Evolutionary conservation across 192 early-diverging fungal species (phyloP), one percentile per base, ranked within the genome.

Genomic region (Umbelopsis vinacea): DNA sequence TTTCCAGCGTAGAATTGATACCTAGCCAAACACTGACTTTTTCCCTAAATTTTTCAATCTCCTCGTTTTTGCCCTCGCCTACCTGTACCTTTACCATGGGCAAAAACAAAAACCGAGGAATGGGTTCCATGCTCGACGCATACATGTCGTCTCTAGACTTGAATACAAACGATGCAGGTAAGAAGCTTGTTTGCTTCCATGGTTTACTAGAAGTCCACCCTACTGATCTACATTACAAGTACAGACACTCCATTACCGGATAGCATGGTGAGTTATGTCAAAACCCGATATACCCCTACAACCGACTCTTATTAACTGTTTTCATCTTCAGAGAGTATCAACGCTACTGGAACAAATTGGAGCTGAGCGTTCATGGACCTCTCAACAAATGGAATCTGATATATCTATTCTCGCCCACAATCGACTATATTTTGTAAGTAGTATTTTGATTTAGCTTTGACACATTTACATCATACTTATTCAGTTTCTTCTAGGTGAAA

Each of bases 331-430:
- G 86, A 82, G 77, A 82, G 76, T 76, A 10, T 83, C 84, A 3
- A 82, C 80, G 6, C 48, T 87, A 33, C 48, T 87, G 57, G 82
- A 82, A 45, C 82, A 82, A 40, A 83, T 87, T 21, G 82, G 82
- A 23, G 69, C 75, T 50, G 86, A 87, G 48, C 74, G 80, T 14
- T 78, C 80, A 21, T 87, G 86, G 86, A 74, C 73, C 10, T 52
- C 75, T 26, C 67, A 78, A 35, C 80, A 87, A 69, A 76, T 85
- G n/a, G 79, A 82, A 23, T 74, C 68, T 35, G 85, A 87, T 68
- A 76, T 82, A 22, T 68, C 71, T 24, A 76, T 83, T 48, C 68
- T 87, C 45, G 76, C 76, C 11, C 47, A 69, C 10, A 83, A 87
- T 75, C 72, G 85, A 50, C 38, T 87, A 11, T 82, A 79, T 33